These are phyloP conservation scores for Chlorophyllum brunneum DNA, from an alignment of 768 basidiomycete species.

Conservation along the genomic window DNA sequence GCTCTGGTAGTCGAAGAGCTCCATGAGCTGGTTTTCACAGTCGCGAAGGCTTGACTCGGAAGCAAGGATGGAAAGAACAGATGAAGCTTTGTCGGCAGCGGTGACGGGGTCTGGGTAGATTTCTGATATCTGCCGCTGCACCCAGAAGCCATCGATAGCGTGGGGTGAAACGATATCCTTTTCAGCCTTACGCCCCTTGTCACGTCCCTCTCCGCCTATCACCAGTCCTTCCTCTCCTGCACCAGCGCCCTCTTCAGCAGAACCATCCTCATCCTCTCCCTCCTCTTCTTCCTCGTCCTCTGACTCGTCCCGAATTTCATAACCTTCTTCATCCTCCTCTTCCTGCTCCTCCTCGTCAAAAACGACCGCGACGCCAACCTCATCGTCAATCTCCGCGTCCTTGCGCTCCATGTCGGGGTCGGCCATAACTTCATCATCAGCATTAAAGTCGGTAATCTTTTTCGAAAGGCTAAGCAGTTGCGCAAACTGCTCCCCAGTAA, in stretches of 20 bases:
- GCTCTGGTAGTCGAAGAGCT: slow-evolving; percentile 27
- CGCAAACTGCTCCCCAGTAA: slow-evolving; percentile 73
- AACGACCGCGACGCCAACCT: slow-evolving; percentile 95
- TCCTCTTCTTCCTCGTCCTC: slow-evolving; percentile 72
- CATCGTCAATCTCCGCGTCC: slow-evolving; percentile 91
- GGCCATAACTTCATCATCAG: slow-evolving; percentile 73
- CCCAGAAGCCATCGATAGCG: slow-evolving; percentile 96
- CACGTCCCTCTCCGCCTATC: slow-evolving; percentile 62
- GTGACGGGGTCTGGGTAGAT: slow-evolving; percentile 94
- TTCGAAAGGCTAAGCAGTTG: slow-evolving; percentile 83
- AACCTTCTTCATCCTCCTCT: slow-evolving; percentile 87
- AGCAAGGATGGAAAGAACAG: slow-evolving; percentile 14
- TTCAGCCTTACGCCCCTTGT: slow-evolving; percentile 51
- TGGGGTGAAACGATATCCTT: slow-evolving; percentile 86
- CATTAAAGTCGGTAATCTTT: slow-evolving; percentile 95
- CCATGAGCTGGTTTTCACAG: slow-evolving; percentile 13
- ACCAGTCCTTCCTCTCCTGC: slow-evolving; percentile 66
- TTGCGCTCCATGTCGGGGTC: slow-evolving; percentile 80
- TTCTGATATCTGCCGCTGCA: slow-evolving; percentile 89
- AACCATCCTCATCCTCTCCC: slow-evolving; percentile 32
- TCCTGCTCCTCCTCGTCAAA: slow-evolving; percentile 98
- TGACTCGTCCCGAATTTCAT: slow-evolving; percentile 78
- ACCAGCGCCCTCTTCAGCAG: slow-evolving; percentile 32
- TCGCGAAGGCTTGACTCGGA: slow-evolving; percentile 18
- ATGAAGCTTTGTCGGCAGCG: slow-evolving; percentile 86